These are phyloP conservation scores for Trichoderma breve DNA, from an alignment of 2,329 filamentous ascomycete species.

Conservation along the genomic window DNA sequence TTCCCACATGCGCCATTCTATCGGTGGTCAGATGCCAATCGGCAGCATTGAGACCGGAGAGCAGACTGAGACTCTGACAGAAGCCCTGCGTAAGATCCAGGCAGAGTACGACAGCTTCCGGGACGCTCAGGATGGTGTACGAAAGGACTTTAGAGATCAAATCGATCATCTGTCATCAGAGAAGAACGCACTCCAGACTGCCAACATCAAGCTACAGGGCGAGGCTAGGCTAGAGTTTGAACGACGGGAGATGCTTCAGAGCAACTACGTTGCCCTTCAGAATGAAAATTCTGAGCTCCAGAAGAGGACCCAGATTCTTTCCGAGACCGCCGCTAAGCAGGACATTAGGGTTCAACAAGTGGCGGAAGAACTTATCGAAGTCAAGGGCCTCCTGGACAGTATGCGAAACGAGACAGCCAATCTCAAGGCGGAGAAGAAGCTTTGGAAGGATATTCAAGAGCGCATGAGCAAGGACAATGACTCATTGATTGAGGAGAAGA, in stretches of 20 bases:
- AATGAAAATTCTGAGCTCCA: slow-evolving; percentile 83
- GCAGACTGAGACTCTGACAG: slow-evolving; percentile 63
- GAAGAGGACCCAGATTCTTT: slow-evolving; percentile 72
- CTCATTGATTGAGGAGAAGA: slow-evolving; percentile 76
- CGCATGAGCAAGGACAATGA: slow-evolving; percentile 88
- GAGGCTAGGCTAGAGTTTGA: slow-evolving; percentile 80
- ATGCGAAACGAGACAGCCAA: slow-evolving; percentile 89
- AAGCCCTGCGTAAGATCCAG: slow-evolving; percentile 83
- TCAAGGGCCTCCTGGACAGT: slow-evolving; percentile 76
- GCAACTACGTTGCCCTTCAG: slow-evolving; percentile 80
- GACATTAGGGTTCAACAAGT: slow-evolving; percentile 89
- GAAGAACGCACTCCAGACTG: slow-evolving; percentile 77
- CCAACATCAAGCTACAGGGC: slow-evolving; percentile 75
- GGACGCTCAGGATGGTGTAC: slow-evolving; percentile 78
- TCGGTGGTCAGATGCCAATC: slow-evolving; percentile 59
- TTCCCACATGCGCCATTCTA: slow-evolving; percentile 68
- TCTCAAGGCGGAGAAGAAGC: slow-evolving; percentile 87
- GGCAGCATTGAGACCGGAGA: slow-evolving; percentile 57
- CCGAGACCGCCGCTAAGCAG: slow-evolving; percentile 83
- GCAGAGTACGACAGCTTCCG: slow-evolving; percentile 86
- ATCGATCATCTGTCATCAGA: slow-evolving; percentile 77
- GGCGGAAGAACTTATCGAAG: slow-evolving; percentile 88
- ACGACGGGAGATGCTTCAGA: slow-evolving; percentile 84
- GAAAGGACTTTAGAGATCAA: slow-evolving; percentile 79
- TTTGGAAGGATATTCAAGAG: slow-evolving; percentile 92